Evolutionary conservation across 139 green algal genomes (phyloP).

Genomic region (Chlamydomonas incerta): DNA sequence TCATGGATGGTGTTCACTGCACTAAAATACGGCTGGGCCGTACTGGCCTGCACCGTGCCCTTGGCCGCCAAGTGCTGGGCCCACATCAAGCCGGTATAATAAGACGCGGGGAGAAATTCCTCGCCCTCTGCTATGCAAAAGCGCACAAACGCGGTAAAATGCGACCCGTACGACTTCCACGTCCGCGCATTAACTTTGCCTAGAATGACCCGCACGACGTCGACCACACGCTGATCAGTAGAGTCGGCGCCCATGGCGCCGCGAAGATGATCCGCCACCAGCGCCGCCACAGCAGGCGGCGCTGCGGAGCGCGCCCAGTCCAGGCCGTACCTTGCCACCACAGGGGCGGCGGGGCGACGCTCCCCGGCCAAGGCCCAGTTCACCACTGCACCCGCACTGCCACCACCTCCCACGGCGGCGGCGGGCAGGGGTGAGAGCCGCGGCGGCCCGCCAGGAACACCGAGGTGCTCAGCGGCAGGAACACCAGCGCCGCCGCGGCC

Average conservation of each 20-base stretch:
- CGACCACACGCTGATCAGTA: background rate
- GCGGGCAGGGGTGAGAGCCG: background rate
- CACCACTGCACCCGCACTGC: constrained; percentile 11
- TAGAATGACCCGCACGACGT: background rate
- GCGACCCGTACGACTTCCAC: constrained; percentile 4
- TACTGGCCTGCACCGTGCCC: constrained; percentile 3
- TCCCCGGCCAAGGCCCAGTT: background rate
- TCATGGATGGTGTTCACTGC: constrained; percentile 30
- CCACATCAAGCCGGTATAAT: background rate
- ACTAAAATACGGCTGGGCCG: constrained; percentile 28
- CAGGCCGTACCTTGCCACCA: background rate
- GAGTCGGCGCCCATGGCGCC: too few relatives aligned
- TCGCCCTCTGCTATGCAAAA: background rate
- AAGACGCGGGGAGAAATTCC: background rate
- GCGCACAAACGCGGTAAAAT: constrained; percentile 5
- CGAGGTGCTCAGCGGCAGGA: background rate
- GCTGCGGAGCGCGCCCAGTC: background rate
- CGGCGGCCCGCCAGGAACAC: background rate
- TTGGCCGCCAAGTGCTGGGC: background rate
- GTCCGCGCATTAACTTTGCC: background rate
- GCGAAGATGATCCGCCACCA: background rate
- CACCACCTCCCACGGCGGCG: background rate
- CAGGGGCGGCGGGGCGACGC: background rate
- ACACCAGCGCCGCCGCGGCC: background rate
- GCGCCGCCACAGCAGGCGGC: background rate